A percentile compares a stretch with the other conserved stretches of the same genome.
Conservation (phyloP, 305 asterid species). For the Plantago coronopus region DNA sequence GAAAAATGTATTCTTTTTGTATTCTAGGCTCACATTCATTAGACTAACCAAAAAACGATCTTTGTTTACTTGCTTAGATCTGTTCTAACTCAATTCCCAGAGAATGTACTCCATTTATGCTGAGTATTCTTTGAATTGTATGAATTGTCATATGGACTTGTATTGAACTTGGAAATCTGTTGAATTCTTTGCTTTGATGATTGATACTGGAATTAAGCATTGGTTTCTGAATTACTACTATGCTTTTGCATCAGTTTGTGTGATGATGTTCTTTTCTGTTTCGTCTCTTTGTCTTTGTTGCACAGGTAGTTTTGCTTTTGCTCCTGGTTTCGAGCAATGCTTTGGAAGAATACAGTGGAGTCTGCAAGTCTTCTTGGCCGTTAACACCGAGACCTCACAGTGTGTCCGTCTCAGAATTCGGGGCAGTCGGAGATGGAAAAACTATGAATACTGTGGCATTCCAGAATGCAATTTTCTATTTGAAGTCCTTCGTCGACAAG, state of each 20-base stretch:
- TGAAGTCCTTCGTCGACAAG: conserved; percentile 86
- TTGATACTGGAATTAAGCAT: no score
- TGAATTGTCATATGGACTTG: no score
- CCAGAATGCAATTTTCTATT: conserved; percentile 96
- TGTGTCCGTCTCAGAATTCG: conserved; percentile 83
- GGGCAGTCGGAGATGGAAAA: conserved; percentile 93
- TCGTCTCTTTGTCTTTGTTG: conserved; percentile 16
- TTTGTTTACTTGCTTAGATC: conserved; percentile 1
- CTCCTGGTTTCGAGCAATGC: conserved; percentile 46
- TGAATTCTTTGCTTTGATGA: no score
- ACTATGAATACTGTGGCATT: conserved; percentile 81
- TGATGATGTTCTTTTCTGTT: conserved; percentile 20
- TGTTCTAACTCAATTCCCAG: no score
- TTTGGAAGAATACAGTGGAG: conserved; percentile 40
- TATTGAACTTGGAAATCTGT: no score
- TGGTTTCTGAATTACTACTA: neutral
- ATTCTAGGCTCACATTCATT: conserved; percentile 18
- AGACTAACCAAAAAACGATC: conserved; percentile 9
- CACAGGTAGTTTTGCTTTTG: conserved; percentile 65
- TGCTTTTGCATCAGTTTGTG: neutral
- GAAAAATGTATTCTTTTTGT: conserved; percentile 25
- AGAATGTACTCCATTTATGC: no score
- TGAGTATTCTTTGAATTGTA: no score
- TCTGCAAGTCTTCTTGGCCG: conserved; percentile 62
- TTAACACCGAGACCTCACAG: conserved; percentile 93